A percentile compares a stretch with the other conserved stretches of the same genome.
These are phyloP conservation scores for Zizania latifolia DNA, from an alignment of 176 grass and related monocot genomes.

Conservation along the genomic window DNA sequence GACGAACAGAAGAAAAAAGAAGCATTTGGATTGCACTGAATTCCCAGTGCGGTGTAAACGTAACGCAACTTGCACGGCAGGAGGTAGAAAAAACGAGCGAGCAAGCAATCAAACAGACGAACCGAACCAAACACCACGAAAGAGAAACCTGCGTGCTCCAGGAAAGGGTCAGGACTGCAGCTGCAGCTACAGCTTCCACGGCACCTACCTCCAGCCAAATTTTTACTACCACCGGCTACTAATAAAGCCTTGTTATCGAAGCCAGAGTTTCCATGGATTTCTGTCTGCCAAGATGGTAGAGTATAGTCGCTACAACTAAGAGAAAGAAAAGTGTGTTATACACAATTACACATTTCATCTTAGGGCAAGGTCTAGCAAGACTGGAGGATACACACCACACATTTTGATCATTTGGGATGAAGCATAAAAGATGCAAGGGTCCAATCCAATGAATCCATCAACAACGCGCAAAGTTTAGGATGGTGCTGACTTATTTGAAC, in stretches of 20 bases:
- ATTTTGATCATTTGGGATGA: background rate
- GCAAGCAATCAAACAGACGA: background rate
- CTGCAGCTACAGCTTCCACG: background rate
- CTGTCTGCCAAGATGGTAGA: too few relatives aligned
- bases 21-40: background rate
- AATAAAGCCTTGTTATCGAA: background rate
- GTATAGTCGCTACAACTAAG: background rate
- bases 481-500: too few relatives aligned
- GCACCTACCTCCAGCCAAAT: background rate
- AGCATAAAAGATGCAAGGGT: too few relatives aligned
- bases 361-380: background rate
- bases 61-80: background rate
- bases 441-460: too few relatives aligned
- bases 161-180: too few relatives aligned
- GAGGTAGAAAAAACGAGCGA: background rate
- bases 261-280: background rate
- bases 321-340: background rate
- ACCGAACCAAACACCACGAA: background rate
- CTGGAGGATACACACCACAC: background rate
- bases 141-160: background rate
- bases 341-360: background rate
- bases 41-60: background rate
- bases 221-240: background rate
- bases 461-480: too few relatives aligned
- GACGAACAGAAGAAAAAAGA: background rate